A percentile compares a stretch with the other conserved stretches of the same genome.
Evolutionary conservation across 1,139 yeast species (phyloP).

Genomic region (Arxiozyma heterogenica): DNA sequence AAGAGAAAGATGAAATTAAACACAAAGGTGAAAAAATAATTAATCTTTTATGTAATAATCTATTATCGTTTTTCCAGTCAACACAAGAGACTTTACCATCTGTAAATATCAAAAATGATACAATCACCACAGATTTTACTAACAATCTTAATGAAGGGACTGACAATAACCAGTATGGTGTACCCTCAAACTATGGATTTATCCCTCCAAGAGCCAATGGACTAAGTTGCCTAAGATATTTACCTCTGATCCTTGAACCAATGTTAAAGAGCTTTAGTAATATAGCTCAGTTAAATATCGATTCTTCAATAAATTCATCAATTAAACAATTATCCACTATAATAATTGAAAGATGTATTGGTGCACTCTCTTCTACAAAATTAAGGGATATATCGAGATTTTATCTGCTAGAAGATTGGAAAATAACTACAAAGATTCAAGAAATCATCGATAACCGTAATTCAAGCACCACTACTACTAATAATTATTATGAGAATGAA

Average conservation of each 20-base stretch:
- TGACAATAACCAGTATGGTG: conserved; percentile 19
- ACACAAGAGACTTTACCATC: conserved; percentile 26
- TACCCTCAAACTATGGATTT: conserved; percentile 40
- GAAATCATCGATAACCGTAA: neutral
- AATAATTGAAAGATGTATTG: conserved; percentile 37
- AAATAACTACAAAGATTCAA: conserved; percentile 21
- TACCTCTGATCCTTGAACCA: conserved; percentile 36
- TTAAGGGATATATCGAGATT: conserved; percentile 40
- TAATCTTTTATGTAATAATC: conserved; percentile 30
- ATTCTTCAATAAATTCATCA: conserved; percentile 32
- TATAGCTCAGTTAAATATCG: conserved; percentile 37
- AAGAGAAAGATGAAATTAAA: conserved; percentile 31
- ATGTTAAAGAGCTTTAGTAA: conserved; percentile 36
- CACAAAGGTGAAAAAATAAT: conserved; percentile 33
- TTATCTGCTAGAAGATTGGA: conserved; percentile 39
- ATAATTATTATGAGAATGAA: neutral
- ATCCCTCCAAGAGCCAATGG: conserved; percentile 56
- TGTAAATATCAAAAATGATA: neutral
- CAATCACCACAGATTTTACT: neutral
- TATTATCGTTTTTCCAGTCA: conserved; percentile 34
- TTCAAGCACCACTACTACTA: neutral
- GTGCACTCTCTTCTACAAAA: conserved; percentile 44
- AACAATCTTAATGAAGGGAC: conserved; percentile 3
- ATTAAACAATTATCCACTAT: conserved; percentile 33
- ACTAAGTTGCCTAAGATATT: conserved; percentile 43